Evolutionary conservation across 192 early-diverging fungal species (phyloP).

Genomic region (Chytriomyces sp.): DNA sequence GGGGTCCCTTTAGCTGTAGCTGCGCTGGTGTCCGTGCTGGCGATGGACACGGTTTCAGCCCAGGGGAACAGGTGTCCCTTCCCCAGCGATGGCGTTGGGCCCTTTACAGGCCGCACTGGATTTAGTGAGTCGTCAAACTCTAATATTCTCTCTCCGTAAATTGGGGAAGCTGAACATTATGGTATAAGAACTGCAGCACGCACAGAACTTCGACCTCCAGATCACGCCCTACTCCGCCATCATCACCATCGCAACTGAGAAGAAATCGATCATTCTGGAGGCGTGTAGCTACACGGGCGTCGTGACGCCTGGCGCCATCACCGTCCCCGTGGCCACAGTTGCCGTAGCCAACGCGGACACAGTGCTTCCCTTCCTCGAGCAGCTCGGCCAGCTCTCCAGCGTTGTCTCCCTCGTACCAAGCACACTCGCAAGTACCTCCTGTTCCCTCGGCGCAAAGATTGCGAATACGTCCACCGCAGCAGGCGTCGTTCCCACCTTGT

Average conservation of each 20-base stretch:
- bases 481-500: not conserved
- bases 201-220: constrained; percentile 8
- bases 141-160: no score
- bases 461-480: not conserved
- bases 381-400: not conserved
- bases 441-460: not conserved
- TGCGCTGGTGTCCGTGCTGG: no score
- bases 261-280: not conserved
- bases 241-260: not conserved
- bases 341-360: not conserved
- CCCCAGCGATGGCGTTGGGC: not conserved
- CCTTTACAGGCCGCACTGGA: not conserved
- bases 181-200: constrained; percentile 6
- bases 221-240: not conserved
- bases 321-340: constrained; percentile 11
- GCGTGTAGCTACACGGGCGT: not conserved
- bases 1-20: no score
- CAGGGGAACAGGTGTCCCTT: not conserved
- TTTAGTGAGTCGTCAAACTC: not conserved
- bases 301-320: not conserved
- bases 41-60: no score
- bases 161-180: not conserved
- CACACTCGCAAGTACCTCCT: not conserved
- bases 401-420: not conserved
- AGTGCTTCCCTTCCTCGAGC: constrained; percentile 10